These are phyloP conservation scores for Aspergillus nanangensis DNA, from an alignment of 495 filamentous ascomycete species.

Conservation along the genomic window DNA sequence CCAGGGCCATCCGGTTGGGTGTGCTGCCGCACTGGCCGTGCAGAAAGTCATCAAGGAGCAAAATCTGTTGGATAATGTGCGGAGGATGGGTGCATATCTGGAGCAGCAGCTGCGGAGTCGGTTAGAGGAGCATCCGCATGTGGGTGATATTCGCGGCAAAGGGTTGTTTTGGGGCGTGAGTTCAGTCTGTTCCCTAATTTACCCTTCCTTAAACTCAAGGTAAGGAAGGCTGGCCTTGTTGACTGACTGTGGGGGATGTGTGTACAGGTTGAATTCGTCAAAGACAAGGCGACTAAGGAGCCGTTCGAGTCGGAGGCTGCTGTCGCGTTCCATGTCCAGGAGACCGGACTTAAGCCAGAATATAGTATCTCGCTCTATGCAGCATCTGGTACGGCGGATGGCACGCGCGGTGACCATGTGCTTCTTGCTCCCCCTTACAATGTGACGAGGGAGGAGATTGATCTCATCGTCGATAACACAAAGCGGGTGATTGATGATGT, in stretches of 20 bases:
- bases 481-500: slow-evolving; percentile 29
- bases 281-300: slow-evolving; percentile 50
- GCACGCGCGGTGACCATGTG: slow-evolving; percentile 67
- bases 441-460: slow-evolving; percentile 56
- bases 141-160: slow-evolving; percentile 54
- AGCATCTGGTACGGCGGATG: slow-evolving; percentile 63
- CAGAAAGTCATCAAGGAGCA: slow-evolving; percentile 47
- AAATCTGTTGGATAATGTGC: slow-evolving; percentile 44
- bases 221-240: too few relatives aligned
- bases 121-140: slow-evolving; percentile 36
- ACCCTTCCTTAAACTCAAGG: too few relatives aligned
- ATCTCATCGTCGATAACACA: slow-evolving; percentile 49
- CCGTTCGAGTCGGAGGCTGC: slow-evolving; percentile 38
- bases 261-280: slow-evolving; percentile 53
- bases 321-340: slow-evolving; percentile 46
- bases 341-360: slow-evolving; percentile 43
- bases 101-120: slow-evolving; percentile 27
- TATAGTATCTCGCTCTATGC: slow-evolving; percentile 68
- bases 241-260: background rate
- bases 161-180: slow-evolving; percentile 55
- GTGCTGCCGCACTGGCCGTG: slow-evolving; percentile 52
- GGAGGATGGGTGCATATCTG: slow-evolving; percentile 41
- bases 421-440: slow-evolving; percentile 74
- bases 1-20: slow-evolving; percentile 54
- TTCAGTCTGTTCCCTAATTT: slow-evolving; percentile 2